These are phyloP conservation scores for Elaeis guineensis DNA, from an alignment of 176 grass and related monocot genomes.

Conservation along the genomic window DNA sequence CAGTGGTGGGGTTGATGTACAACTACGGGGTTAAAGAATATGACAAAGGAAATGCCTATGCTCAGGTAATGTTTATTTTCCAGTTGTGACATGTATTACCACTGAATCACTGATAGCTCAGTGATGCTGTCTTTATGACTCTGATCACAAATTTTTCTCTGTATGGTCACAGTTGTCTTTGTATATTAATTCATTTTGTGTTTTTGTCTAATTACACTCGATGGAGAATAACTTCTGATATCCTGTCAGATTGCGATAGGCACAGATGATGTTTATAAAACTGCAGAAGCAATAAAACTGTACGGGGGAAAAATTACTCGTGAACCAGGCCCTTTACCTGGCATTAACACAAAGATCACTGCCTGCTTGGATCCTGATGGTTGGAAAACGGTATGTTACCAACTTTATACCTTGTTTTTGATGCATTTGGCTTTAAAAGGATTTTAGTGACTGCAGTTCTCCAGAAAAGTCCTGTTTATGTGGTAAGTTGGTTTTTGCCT, in stretches of 20 bases:
- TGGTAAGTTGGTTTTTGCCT: too few species aligned
- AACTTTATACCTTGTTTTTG: background rate
- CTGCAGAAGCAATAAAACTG: conserved; percentile 63
- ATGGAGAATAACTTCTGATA: too few species aligned
- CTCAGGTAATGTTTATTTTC: conserved; percentile 23
- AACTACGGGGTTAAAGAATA: conserved; percentile 56
- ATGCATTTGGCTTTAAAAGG: background rate
- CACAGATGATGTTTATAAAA: conserved; percentile 99
- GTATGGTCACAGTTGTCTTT: too few species aligned
- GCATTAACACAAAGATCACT: conserved; percentile 86
- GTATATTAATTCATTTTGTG: too few species aligned
- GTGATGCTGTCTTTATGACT: background rate
- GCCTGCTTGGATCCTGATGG: conserved; percentile 90
- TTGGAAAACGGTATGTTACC: conserved; percentile 78
- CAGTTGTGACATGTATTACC: background rate
- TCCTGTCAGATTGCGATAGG: conserved; percentile 70
- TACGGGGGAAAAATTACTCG: conserved; percentile 64
- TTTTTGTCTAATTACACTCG: too few species aligned
- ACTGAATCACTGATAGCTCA: background rate
- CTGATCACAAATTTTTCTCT: background rate
- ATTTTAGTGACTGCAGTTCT: background rate
- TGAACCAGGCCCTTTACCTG: conserved; percentile 90
- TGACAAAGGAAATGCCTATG: conserved; percentile 52
- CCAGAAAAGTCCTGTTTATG: too few species aligned
- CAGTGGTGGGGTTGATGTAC: conserved; percentile 58